Conservation (phyloP, 495 filamentous ascomycete genomes). For the Penicillium waksmanii region DNA sequence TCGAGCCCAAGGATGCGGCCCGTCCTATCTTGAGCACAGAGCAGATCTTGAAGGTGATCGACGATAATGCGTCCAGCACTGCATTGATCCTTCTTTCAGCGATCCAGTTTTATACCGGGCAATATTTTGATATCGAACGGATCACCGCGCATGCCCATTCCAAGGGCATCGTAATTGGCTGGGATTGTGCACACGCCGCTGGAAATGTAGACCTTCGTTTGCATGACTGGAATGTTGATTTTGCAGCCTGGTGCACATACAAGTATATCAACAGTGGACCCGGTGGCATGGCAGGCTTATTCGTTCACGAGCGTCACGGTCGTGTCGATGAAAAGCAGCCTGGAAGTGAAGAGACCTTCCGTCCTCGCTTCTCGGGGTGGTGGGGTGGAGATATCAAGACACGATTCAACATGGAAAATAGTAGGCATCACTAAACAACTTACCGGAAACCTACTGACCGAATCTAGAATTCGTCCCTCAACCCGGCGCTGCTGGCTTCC, state of each 20-base stretch:
- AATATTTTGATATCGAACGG: conserved; percentile 80
- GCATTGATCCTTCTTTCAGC: conserved; percentile 85
- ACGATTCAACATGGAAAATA: conserved; percentile 78
- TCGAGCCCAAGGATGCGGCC: conserved; percentile 62
- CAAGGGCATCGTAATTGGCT: conserved; percentile 79
- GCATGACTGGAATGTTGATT: conserved; percentile 94
- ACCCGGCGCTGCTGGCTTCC: conserved; percentile 63
- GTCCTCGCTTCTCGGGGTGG: conserved; percentile 78
- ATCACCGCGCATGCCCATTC: conserved; percentile 83
- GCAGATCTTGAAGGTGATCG: conserved; percentile 76
- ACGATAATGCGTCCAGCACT: conserved; percentile 72
- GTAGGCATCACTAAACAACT: conserved; percentile 28
- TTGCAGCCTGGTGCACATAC: conserved; percentile 96
- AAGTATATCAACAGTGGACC: conserved; percentile 96
- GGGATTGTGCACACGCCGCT: conserved; percentile 94
- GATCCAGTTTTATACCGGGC: conserved; percentile 94
- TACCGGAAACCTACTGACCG: no score
- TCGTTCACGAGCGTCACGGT: conserved; percentile 80
- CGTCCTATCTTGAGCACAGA: conserved; percentile 65
- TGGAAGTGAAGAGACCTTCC: conserved; percentile 43
- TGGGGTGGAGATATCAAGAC: conserved; percentile 81
- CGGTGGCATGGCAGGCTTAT: conserved; percentile 82
- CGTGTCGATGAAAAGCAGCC: conserved; percentile 46
- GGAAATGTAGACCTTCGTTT: conserved; percentile 85
- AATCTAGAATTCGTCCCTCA: conserved; percentile 68